phyloP scores from a whole-genome alignment of 371 early-diverging fungal species.

The Rhizopus stolonifer region DNA sequence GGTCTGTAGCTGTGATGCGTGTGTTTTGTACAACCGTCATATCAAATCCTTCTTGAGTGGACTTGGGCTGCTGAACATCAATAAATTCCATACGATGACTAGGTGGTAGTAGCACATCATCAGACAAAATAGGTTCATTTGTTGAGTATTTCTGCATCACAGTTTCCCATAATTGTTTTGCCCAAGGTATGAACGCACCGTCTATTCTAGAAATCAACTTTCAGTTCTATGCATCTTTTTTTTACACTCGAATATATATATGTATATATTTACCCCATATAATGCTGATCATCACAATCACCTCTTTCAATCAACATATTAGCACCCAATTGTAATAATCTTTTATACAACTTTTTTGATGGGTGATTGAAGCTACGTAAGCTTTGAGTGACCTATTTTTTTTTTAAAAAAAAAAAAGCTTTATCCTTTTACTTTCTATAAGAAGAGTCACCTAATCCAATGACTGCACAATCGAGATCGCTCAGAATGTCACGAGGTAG shows the following conservation, averaged over 20 bases:
- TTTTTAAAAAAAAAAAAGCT: too few relatives aligned
- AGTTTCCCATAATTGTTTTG: slow-evolving; percentile 67
- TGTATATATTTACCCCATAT: slow-evolving; percentile 89
- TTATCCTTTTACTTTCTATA: slow-evolving; percentile 75
- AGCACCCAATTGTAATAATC: slow-evolving; percentile 91
- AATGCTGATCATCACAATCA: slow-evolving; percentile 97
- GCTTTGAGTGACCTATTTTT: too few relatives aligned
- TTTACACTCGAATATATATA: too few relatives aligned
- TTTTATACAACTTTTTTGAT: slow-evolving; percentile 89
- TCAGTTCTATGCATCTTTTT: neutral
- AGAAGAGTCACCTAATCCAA: slow-evolving; percentile 96
- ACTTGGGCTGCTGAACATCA: slow-evolving; percentile 19
- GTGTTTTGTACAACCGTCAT: slow-evolving; percentile 48
- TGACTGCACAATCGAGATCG: slow-evolving; percentile 77
- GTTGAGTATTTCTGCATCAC: slow-evolving; percentile 55
- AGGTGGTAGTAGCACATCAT: slow-evolving; percentile 52
- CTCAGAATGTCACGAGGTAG: slow-evolving; percentile 66
- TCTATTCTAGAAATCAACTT: slow-evolving; percentile 56
- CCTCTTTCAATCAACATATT: slow-evolving; percentile 69
- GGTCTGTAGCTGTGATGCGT: slow-evolving; percentile 75
- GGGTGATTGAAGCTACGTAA: slow-evolving; percentile 91
- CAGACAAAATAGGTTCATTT: slow-evolving; percentile 51
- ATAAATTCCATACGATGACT: slow-evolving; percentile 33
- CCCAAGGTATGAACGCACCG: slow-evolving; percentile 87
- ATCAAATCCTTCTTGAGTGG: slow-evolving; percentile 22